Conservation (phyloP, 371 early-diverging fungal genomes). For the Mortierella sp. region DNA sequence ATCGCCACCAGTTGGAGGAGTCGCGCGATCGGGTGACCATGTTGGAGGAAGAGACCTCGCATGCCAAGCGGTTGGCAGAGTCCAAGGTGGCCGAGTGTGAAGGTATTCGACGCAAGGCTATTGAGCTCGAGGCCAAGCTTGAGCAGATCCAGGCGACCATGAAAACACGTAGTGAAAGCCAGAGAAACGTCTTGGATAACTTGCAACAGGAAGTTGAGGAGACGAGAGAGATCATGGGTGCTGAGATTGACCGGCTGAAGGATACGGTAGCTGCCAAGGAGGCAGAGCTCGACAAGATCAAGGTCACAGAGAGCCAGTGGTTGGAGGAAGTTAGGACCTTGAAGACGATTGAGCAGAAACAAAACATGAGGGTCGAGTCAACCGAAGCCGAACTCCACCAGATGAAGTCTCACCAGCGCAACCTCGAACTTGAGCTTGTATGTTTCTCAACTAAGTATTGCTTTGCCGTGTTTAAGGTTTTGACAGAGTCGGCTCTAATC, state of each 20-base stretch:
- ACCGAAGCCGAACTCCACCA: slow-evolving; percentile 35
- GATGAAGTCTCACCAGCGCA: slow-evolving; percentile 36
- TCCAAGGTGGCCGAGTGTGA: slow-evolving; percentile 57
- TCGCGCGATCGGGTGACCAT: slow-evolving; percentile 64
- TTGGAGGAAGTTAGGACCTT: slow-evolving; percentile 17
- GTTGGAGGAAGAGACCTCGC: slow-evolving; percentile 65
- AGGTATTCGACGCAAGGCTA: slow-evolving; percentile 56
- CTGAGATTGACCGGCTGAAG: slow-evolving; percentile 57
- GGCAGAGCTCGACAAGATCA: slow-evolving; percentile 48
- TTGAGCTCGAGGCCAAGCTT: slow-evolving; percentile 39
- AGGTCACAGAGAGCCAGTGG: slow-evolving; percentile 18
- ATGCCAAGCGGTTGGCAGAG: slow-evolving; percentile 54
- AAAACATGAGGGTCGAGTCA: slow-evolving; percentile 28
- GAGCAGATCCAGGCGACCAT: slow-evolving; percentile 60
- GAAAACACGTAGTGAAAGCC: slow-evolving; percentile 59
- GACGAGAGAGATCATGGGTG: slow-evolving; percentile 58
- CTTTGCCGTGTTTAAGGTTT: neutral
- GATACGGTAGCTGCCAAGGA: slow-evolving; percentile 67
- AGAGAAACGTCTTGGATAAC: slow-evolving; percentile 62
- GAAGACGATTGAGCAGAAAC: slow-evolving; percentile 18
- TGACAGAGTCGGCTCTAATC: neutral
- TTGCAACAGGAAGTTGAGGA: slow-evolving; percentile 63
- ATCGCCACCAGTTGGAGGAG: slow-evolving; percentile 65
- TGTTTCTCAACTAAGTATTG: slow-evolving; percentile 2
- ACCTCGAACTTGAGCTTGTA: slow-evolving; percentile 51